Evolutionary conservation across 345 rosid genomes (phyloP).

Genomic region (Abelmoschus esculentus): DNA sequence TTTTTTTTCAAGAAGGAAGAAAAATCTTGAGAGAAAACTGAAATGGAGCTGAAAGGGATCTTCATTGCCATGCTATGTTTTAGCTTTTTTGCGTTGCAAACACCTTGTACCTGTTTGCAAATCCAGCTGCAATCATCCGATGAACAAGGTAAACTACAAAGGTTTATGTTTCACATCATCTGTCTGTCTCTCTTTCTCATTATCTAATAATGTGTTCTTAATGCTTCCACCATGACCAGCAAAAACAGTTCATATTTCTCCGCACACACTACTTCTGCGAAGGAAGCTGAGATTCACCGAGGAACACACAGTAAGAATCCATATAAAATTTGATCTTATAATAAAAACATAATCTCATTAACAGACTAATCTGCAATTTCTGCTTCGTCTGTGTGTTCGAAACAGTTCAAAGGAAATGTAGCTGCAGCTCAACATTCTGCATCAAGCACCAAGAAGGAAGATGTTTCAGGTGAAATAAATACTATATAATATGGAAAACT

Average conservation of each 20-base stretch:
- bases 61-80: background rate
- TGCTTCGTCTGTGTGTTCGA: background rate
- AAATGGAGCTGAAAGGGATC: slow-evolving; percentile 9
- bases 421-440: background rate
- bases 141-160: slow-evolving; percentile 9
- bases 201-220: background rate
- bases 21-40: background rate
- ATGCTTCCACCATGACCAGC: background rate
- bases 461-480: slow-evolving; percentile 2
- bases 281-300: slow-evolving; percentile 11
- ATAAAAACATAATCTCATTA: background rate
- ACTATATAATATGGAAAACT: background rate
- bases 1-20: background rate
- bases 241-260: background rate
- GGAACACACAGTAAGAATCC: slow-evolving; percentile 8
- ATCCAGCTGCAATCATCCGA: slow-evolving; percentile 3
- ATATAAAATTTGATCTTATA: background rate
- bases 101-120: slow-evolving; percentile 7
- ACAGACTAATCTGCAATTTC: background rate
- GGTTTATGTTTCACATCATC: background rate
- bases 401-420: slow-evolving; percentile 5
- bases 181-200: background rate
- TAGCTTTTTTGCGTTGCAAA: background rate
- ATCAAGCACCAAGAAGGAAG: slow-evolving; percentile 5
- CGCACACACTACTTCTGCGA: background rate